These are phyloP conservation scores for Haberlea rhodopensis DNA, from an alignment of 257 asterid genomes.

Conservation along the genomic window DNA sequence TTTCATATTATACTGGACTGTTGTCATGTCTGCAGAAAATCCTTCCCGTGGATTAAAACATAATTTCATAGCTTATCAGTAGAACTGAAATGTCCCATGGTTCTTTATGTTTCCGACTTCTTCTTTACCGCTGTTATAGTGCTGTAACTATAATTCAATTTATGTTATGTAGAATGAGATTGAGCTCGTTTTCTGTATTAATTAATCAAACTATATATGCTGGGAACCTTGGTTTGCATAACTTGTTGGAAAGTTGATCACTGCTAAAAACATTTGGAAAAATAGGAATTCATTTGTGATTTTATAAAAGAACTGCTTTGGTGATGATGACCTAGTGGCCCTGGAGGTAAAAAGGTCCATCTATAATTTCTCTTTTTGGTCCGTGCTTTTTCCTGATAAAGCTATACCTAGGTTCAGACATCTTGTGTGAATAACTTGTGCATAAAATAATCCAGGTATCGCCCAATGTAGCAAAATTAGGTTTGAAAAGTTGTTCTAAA, in stretches of 20 bases:
- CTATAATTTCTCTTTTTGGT: not conserved
- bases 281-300: not conserved
- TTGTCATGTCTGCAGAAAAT: not conserved
- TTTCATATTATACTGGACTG: conserved; percentile 1
- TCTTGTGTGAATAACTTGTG: too few relatives aligned
- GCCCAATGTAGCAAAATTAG: not conserved
- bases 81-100: not conserved
- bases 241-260: not conserved
- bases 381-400: conserved; percentile 7
- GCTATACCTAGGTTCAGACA: not conserved
- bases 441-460: not conserved
- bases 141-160: not conserved
- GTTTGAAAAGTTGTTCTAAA: not conserved
- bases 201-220: not conserved
- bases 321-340: not conserved
- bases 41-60: not conserved
- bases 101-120: not conserved
- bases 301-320: not conserved
- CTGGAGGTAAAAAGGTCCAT: not conserved
- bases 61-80: not conserved
- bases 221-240: not conserved
- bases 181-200: not conserved
- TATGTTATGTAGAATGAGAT: not conserved
- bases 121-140: not conserved
- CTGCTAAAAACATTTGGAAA: not conserved